Conservation (phyloP, 1,284 basidiomycete species). For the Entoloma clypeatum region DNA sequence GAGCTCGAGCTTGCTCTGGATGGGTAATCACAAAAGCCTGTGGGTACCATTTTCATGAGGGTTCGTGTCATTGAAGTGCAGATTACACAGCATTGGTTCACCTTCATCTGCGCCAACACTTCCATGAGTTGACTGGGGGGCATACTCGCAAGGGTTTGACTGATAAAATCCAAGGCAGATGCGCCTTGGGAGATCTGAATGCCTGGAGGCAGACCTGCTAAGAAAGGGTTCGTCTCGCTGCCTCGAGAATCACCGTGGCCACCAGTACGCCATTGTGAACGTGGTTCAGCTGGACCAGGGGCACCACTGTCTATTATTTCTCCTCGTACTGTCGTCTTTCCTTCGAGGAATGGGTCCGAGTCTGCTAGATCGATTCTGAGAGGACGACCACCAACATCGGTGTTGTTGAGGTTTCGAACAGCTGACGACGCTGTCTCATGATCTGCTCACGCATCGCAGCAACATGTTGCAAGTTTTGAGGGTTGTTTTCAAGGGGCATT, state of each 20-base stretch:
- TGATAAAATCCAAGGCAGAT: constrained; percentile 82
- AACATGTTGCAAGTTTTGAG: no score
- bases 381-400: constrained; percentile 78
- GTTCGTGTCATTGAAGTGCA: constrained; percentile 2
- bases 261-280: constrained; percentile 49
- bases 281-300: constrained; percentile 44
- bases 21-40: constrained; percentile 88
- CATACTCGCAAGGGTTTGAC: constrained; percentile 82
- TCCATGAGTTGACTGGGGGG: constrained; percentile 86
- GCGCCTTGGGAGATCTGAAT: constrained; percentile 73
- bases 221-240: constrained; percentile 49
- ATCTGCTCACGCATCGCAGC: no score
- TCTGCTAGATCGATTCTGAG: constrained; percentile 78
- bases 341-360: constrained; percentile 57
- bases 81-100: constrained; percentile 33
- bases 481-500: constrained; percentile 11
- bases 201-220: constrained; percentile 75
- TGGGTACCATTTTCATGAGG: constrained; percentile 6
- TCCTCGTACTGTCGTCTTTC: constrained; percentile 63
- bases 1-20: constrained; percentile 82
- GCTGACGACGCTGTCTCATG: constrained; percentile 85
- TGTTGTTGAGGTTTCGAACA: constrained; percentile 83
- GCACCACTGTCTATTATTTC: constrained; percentile 58
- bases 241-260: constrained; percentile 30
- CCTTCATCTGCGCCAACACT: constrained; percentile 98